Evolutionary conservation across 1,139 yeast species (phyloP), one percentile per base, ranked within the genome.

Genomic region (Taphrina confusa): DNA sequence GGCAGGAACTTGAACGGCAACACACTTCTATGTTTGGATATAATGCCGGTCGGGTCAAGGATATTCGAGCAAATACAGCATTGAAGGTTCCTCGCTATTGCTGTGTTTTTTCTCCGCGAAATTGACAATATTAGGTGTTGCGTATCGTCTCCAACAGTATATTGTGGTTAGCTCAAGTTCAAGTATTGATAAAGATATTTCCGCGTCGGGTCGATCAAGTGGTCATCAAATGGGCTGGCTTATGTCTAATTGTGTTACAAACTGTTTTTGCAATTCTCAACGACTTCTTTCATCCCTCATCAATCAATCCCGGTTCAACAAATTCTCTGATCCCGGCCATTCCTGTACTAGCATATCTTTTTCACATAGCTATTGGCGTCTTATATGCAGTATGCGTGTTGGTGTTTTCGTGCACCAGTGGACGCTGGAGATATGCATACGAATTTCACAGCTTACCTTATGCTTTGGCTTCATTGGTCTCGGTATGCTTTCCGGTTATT

Each of bases 341-440:
- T 12, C 90, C 95, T 0, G 91, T 95, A 0, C 85, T 89, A 69
- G 84, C 84, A 14, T 89, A 88, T 68, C 76, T 89, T 61, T 80
- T 89, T 40, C 79, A 94, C 64, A 87, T 89, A 39, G 85, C 92
- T 8, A 77, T 87, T 68, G 81, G 89, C 5, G 79, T 86, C 33
- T 77, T 88, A 68, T 89, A 84, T 72, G 84, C 89, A 1, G 85
- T 84, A 1, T 77, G 86, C 51, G 79, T 88, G 33, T 73, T 82
- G 4, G 83, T 83, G 39, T 85, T 81, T 68, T 75, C 83, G 1
- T 68, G 84, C 39, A 76, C 81, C 25, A 84, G 83, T 66, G 74
- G 83, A 39, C 75, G 77, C 25, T 77, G 79, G 61, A 27, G 54
- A 18, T 30, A 46, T 27, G 82, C 89, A 28, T 76, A 83, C 57